Percentiles rank a stretch among this genome's conserved stretches.
Conservation (phyloP, 805 yeast species). For the Isabelozyma rhagii region DNA sequence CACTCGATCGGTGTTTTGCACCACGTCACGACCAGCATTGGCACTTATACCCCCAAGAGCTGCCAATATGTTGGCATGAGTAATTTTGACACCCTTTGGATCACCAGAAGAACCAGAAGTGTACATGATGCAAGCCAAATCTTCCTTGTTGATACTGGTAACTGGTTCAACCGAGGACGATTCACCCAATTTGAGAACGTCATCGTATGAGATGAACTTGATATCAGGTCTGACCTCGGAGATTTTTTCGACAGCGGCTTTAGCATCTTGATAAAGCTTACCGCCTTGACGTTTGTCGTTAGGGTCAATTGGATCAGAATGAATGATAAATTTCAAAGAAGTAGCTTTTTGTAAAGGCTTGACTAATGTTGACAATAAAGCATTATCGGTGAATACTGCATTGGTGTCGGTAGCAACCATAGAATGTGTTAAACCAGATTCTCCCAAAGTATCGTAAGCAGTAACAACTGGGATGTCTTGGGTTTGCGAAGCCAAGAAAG, state of each 20-base stretch:
- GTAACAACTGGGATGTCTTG: conserved; percentile 88
- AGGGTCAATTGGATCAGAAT: conserved; percentile 58
- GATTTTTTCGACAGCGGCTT: conserved; percentile 56
- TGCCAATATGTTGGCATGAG: conserved; percentile 68
- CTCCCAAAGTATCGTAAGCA: conserved; percentile 94
- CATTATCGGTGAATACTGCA: conserved; percentile 82
- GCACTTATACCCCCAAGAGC: conserved; percentile 82
- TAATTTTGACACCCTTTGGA: conserved; percentile 79
- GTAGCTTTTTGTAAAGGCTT: conserved; percentile 68
- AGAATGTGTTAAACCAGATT: conserved; percentile 82
- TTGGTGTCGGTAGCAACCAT: conserved; percentile 75
- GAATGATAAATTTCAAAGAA: conserved; percentile 65
- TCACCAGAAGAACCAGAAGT: conserved; percentile 85
- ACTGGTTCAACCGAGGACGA: neutral
- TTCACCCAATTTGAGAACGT: conserved; percentile 62
- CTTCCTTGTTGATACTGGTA: conserved; percentile 54
- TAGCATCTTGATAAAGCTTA: conserved; percentile 54
- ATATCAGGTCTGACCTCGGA: conserved; percentile 73
- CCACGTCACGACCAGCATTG: conserved; percentile 50
- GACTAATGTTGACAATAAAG: conserved; percentile 61
- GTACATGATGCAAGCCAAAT: conserved; percentile 76
- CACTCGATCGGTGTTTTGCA: conserved; percentile 62
- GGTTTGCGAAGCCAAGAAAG: conserved; percentile 71
- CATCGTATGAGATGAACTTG: conserved; percentile 60
- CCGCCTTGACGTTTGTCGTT: conserved; percentile 66